These are phyloP conservation scores for Ophiocordyceps camponoti-rufipedis DNA, from an alignment of 2,329 filamentous ascomycete genomes.

Conservation along the genomic window DNA sequence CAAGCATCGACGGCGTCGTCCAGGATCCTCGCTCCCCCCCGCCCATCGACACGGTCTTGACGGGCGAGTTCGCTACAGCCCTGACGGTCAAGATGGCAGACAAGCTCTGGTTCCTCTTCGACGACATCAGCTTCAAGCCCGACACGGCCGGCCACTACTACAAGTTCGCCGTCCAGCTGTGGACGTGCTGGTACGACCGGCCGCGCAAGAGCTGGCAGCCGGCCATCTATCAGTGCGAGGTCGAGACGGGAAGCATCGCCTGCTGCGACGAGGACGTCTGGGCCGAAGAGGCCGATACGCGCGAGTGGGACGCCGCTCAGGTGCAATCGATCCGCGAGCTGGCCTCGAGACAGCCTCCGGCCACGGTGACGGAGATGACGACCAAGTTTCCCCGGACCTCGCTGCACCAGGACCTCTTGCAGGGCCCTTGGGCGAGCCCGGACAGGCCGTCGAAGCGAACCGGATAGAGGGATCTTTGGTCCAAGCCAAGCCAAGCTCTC, in stretches of 20 bases:
- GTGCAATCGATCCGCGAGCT: neutral
- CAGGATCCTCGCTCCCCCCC: neutral
- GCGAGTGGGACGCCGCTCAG: neutral
- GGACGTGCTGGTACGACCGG: conserved; percentile 1
- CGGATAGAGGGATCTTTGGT: neutral
- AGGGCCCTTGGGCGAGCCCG: neutral
- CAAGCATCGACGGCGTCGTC: neutral
- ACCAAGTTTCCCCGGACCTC: neutral
- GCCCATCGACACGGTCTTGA: neutral
- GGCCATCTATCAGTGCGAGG: conserved; percentile 1
- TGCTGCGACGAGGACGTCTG: neutral
- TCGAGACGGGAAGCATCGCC: neutral
- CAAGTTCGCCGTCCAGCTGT: conserved; percentile 1
- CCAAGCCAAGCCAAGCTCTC: neutral
- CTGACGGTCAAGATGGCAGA: neutral
- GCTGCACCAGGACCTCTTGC: neutral
- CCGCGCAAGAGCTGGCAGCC: neutral
- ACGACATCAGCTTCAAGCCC: conserved; percentile 1
- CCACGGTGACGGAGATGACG: neutral
- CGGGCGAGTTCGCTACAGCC: neutral
- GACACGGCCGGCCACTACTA: neutral
- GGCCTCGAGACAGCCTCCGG: neutral
- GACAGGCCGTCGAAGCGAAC: neutral
- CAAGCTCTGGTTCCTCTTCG: conserved; percentile 1
- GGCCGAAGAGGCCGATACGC: neutral